Evolutionary conservation across 495 filamentous ascomycete genomes (phyloP), one percentile per base, ranked within the genome.

Genomic region (Hypoxylon perforatum): DNA sequence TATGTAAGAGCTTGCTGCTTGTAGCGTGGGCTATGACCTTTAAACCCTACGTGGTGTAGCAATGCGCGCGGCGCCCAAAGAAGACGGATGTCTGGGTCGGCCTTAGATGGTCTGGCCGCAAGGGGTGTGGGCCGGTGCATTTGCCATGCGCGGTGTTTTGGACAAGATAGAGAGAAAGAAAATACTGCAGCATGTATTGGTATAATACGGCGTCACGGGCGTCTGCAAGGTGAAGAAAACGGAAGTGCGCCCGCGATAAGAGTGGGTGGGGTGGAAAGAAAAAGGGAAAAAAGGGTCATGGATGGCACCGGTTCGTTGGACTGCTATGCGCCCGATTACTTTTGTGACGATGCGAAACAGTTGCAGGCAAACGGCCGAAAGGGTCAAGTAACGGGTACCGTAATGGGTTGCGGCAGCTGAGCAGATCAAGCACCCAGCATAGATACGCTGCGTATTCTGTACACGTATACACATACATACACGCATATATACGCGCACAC

Each of bases 201-300:
- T 33, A 33, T 33, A 33, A 33, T 4, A 33, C 30, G 30, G 60
- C 66, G 59, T 63, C 59, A 56, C 59, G 44, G 65, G 65, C 65
- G 57, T 69, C 66, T 69, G 66, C 66, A 69, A 69, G 66, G 61
- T 69, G 66, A 69, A 69, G 66, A 65, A 69, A 69, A 50, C 30
- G 61, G 66, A 69, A 69, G 51, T 64, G 51, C 46, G 51, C 45
- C 57, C 51, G 57, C n/a, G 56, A 60, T 52, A 57, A 57, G 45
- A 44, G 61, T 65, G 66, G 46, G 61, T 65, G 66, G 61, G 49
- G 61, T 69, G 47, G n/a, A 57, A 28, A 28, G 18, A 19, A 57
- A 47, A 42, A 28, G 25, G 25, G 21, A 25, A 59, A 33, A 45
- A 12, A 21, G 44, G 41, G 25, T 18, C 58, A 67, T 46, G 57